Percentiles rank a stretch among this genome's conserved stretches.
Conservation (phyloP, 1,284 basidiomycete genomes). For the Trametes hirsuta region DNA sequence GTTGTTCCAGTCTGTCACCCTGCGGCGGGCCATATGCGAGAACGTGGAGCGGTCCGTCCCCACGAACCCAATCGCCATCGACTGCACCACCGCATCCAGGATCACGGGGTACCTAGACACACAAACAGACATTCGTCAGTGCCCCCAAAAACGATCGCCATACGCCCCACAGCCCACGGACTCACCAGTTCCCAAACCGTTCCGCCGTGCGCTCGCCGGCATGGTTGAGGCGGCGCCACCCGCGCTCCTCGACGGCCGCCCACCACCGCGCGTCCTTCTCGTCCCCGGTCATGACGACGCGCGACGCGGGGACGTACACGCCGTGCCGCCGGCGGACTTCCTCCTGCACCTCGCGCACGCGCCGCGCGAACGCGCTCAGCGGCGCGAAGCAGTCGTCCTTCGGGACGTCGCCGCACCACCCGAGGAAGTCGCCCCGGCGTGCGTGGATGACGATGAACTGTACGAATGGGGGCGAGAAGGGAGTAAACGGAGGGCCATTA, state of each 20-base stretch:
- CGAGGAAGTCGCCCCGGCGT: slow-evolving; percentile 49
- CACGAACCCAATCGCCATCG: slow-evolving; percentile 62
- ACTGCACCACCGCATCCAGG: slow-evolving; percentile 70
- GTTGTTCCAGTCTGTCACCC: slow-evolving; percentile 62
- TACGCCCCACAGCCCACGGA: neutral
- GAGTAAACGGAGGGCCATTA: neutral
- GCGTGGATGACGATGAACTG: slow-evolving; percentile 50
- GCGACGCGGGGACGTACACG: slow-evolving; percentile 37
- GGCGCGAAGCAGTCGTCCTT: slow-evolving; percentile 45
- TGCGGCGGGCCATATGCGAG: slow-evolving; percentile 58
- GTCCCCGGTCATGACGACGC: slow-evolving; percentile 73
- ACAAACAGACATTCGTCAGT: neutral
- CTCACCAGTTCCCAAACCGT: slow-evolving; percentile 56
- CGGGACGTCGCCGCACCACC: slow-evolving; percentile 35
- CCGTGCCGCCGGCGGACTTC: slow-evolving; percentile 44
- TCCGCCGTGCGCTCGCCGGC: slow-evolving; percentile 45
- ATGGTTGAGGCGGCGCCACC: slow-evolving; percentile 64
- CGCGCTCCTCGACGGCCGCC: slow-evolving; percentile 54
- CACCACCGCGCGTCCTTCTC: slow-evolving; percentile 68
- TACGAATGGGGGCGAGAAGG: neutral
- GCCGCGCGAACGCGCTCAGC: slow-evolving; percentile 40
- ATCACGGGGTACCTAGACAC: slow-evolving; percentile 60
- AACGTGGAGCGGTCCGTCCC: slow-evolving; percentile 71
- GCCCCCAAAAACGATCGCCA: neutral
- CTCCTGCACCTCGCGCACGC: slow-evolving; percentile 43